Evolutionary conservation across 2,329 filamentous ascomycete genomes (phyloP).

Genomic region (Aspergillus quadrilineatus): DNA sequence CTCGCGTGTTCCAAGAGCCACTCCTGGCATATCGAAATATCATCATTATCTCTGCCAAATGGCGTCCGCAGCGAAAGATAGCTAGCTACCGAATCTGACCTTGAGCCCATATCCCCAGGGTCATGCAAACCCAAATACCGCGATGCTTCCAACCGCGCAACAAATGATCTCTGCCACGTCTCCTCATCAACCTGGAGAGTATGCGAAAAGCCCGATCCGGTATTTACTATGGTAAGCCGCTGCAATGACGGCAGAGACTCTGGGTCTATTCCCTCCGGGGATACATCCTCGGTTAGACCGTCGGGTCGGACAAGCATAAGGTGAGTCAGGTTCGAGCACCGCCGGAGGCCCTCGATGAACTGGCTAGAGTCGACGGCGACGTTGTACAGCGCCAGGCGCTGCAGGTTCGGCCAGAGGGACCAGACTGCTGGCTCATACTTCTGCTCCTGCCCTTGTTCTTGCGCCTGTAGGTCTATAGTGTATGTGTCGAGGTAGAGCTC

Average conservation of each 20-base stretch:
- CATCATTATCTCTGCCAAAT: constrained; percentile 13
- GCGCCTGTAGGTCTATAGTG: not conserved
- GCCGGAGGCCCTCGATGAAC: constrained; percentile 11
- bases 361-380: constrained; percentile 7
- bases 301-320: constrained; percentile 16
- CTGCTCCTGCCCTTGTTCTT: not conserved
- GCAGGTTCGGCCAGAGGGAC: constrained; percentile 17
- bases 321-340: constrained; percentile 14
- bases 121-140: not conserved
- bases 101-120: constrained; percentile 3
- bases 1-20: constrained; percentile 6
- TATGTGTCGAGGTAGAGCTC: constrained; percentile 15
- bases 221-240: constrained; percentile 13
- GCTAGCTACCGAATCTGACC: constrained; percentile 5
- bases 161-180: constrained; percentile 9
- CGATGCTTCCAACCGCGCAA: constrained; percentile 1
- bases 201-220: constrained; percentile 8
- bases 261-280: constrained; percentile 1
- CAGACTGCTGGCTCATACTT: constrained; percentile 10
- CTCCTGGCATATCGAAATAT: constrained; percentile 14
- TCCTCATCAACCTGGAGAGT: constrained; percentile 3
- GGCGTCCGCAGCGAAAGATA: constrained; percentile 9
- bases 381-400: constrained; percentile 16
- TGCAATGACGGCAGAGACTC: constrained; percentile 13
- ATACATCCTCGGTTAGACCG: constrained; percentile 3